Evolutionary conservation across 768 basidiomycete species (phyloP).

Genomic region (Royoungia palumana): DNA sequence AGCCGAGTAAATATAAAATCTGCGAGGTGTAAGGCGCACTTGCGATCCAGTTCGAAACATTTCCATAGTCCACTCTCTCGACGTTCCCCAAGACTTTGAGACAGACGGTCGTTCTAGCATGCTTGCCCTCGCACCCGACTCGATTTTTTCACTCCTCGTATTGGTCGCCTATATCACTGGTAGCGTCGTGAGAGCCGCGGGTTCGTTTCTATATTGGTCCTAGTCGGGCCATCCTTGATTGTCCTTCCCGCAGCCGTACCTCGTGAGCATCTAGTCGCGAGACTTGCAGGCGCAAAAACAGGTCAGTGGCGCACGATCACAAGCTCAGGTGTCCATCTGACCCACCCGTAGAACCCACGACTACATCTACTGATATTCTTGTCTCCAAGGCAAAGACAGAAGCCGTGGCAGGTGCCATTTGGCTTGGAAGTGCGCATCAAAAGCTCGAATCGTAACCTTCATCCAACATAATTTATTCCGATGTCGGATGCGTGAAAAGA

Average conservation of each 20-base stretch:
- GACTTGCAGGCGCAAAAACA: background rate
- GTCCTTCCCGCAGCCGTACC: background rate
- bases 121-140: slow-evolving; percentile 7
- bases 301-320: slow-evolving; percentile 5
- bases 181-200: slow-evolving; percentile 2
- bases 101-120: slow-evolving; percentile 1
- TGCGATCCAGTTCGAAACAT: background rate
- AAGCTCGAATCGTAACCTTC: slow-evolving; percentile 1
- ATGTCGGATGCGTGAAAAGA: background rate
- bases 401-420: slow-evolving; percentile 8
- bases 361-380: background rate
- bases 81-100: no score
- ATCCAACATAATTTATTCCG: background rate
- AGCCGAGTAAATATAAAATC: slow-evolving; percentile 11
- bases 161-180: slow-evolving; percentile 7
- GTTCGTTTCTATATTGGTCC: slow-evolving; percentile 2
- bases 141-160: slow-evolving; percentile 13
- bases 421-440: slow-evolving; percentile 8
- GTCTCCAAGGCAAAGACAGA: background rate
- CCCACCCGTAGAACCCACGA: background rate
- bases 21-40: background rate
- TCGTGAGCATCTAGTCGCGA: background rate
- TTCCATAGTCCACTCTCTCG: no score
- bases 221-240: background rate
- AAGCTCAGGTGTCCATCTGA: background rate